Conservation (phyloP, 2,329 filamentous ascomycete species). For the Huntiella abstrusa region DNA sequence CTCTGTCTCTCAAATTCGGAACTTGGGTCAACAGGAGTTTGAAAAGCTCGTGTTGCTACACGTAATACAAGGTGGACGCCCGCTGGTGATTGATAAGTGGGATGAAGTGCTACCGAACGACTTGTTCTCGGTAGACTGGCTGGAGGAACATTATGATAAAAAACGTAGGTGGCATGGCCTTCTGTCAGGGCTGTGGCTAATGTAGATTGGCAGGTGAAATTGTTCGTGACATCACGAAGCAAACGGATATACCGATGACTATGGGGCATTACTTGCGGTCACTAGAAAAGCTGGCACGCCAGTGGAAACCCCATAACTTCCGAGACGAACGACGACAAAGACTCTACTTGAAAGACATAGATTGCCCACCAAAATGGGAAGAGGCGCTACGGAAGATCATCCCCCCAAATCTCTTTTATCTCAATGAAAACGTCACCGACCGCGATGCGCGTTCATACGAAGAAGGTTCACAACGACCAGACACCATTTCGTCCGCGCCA, state of each 20-base stretch:
- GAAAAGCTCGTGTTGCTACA: constrained; percentile 71
- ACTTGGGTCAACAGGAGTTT: constrained; percentile 59
- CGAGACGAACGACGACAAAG: constrained; percentile 65
- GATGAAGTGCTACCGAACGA: constrained; percentile 53
- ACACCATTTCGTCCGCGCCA: constrained; percentile 40
- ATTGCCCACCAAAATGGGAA: constrained; percentile 77
- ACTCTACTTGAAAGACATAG: constrained; percentile 91
- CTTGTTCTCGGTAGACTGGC: constrained; percentile 66
- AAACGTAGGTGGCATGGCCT: constrained; percentile 39
- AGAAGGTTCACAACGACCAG: constrained; percentile 22
- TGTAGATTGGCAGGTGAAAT: constrained; percentile 44
- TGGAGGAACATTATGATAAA: constrained; percentile 58
- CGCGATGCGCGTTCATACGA: constrained; percentile 15
- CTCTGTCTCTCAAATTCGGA: constrained; percentile 56
- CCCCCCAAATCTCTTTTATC: constrained; percentile 68
- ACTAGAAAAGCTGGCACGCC: constrained; percentile 65
- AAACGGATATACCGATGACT: constrained; percentile 62
- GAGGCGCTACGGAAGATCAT: constrained; percentile 60
- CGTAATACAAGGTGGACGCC: constrained; percentile 70
- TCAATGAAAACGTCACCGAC: constrained; percentile 56
- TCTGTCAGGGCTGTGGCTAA: background rate
- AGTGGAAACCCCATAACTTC: constrained; percentile 60
- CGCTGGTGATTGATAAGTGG: constrained; percentile 82
- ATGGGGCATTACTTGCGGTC: constrained; percentile 80
- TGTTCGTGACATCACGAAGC: constrained; percentile 60